Base-by-base conservation (phyloP, 75 land plant species). In the Isoetes taiwanensis region DNA sequence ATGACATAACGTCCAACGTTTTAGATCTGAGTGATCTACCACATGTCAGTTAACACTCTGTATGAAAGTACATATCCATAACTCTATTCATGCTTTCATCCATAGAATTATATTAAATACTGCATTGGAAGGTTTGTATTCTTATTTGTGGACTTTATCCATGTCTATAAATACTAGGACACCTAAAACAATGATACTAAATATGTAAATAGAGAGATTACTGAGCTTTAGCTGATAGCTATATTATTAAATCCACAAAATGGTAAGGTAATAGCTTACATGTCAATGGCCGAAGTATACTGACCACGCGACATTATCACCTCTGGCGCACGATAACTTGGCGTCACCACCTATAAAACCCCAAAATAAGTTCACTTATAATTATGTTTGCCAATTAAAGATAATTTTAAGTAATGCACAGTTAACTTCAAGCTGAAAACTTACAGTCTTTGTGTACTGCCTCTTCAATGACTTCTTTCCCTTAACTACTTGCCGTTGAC, bases 311-410 rank as follows among this genome's bases (percentile, higher is more conserved):
- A 70, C 72, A 70, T 70, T 19, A 70, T 57, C 41, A 70, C 72
- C 50, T 70, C 72, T 28, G 72, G 72, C 43, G 72, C 72, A n/a
- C 72, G 48, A 65, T 70, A 65, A 35, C 68, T 70, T 30, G 72
- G 72, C 4, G 72, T 70, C 19, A 70, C 72, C 1, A 70, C 72
- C 72, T 70, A 59, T 14, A 11, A 6, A 11, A 2, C 20, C 2
- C 9, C 6, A 29, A 16, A 28, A 48, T 3, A 10, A 48, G 39
- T 37, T 9, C 14, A 37, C 39, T 37, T 37, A 37, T 37, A 9
- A 9, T 9, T 9, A 37, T 9, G 11, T 37, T 9, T 9, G 11
- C 9, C 11, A 37, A 37, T 14, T 9, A 9, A 37, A 37, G 39
- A 9, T 37, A 9, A 9, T 37, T 37, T 14, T 9, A 9, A 37